Evolutionary conservation across 2,329 filamentous ascomycete genomes (phyloP), one percentile per base, ranked within the genome.

Genomic region (Colletotrichum orbiculare): DNA sequence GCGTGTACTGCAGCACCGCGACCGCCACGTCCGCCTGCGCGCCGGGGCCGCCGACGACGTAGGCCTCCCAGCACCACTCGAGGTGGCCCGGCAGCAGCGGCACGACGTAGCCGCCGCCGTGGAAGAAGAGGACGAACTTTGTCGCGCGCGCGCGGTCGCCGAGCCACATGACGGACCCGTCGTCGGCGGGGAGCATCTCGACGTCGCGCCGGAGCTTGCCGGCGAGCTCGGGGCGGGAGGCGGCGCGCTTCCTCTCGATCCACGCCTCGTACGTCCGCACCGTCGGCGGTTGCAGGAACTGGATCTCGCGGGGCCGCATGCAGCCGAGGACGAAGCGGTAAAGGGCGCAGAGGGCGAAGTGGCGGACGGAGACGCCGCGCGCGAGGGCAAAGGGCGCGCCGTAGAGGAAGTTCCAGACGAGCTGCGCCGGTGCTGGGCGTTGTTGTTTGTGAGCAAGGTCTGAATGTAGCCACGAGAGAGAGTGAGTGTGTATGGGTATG

Each of bases 21-120:
- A 67, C 63, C 1, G 67, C 67, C 9, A 69, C 65, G 17, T 69
- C 60, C 0, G 54, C 46, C 10, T 60, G 43, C 6, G 54, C 57
- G 2, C 61, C 65, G 0, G 54, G 39, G 2, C 60, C 62, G 6
- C 63, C 64, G 8, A 53, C 52, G 9, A 75, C 47, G 38, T 72
- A 75, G 2, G 70, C 65, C 8, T 70, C 66, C 47, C 69, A 64
- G 48, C 73, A 74, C 73, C 71, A 74, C 34, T 72, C 69, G 1
- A 75, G 46, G 43, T 75, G 73, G 0, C 71, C 71, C 0, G 52
- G 41, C 4, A 54, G 42, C 9, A 71, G 39, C 2, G 73, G 71
- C 1, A 70, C 57, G 10, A 70, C 54, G 64, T 72, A 75, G 9
- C 72, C 73, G 13, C 73, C 73, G n/a, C 73, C 73, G 50, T 75